Percentiles rank a stretch among this genome's conserved stretches.
phyloP scores from a whole-genome alignment of 495 filamentous ascomycete species.

The Platismatia glauca region DNA sequence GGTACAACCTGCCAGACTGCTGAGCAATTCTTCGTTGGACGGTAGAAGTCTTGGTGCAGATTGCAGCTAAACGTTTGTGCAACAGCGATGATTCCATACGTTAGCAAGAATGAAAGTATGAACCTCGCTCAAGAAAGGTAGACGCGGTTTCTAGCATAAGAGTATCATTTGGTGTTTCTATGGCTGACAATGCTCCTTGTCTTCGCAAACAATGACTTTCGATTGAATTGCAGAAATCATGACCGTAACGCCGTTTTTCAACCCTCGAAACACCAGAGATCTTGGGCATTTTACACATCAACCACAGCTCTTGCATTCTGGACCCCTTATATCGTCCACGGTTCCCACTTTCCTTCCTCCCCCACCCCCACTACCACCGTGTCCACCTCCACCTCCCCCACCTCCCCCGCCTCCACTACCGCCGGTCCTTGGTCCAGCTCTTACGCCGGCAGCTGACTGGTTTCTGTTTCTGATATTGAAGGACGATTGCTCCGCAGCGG shows the following conservation, averaged over 20 bases:
- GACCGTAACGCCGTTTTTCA: neutral
- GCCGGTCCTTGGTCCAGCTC: conserved; percentile 1
- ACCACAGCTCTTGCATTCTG: conserved; percentile 27
- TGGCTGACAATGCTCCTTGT: neutral
- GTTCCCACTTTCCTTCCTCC: conserved; percentile 25
- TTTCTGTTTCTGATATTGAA: conserved; percentile 22
- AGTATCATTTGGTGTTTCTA: neutral
- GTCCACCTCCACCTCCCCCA: conserved; percentile 21
- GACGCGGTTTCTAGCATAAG: neutral
- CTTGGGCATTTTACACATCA: neutral
- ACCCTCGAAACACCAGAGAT: neutral
- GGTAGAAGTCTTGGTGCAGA: neutral
- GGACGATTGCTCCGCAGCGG: conserved; percentile 23
- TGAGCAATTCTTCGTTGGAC: neutral
- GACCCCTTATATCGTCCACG: conserved; percentile 27
- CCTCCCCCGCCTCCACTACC: conserved; percentile 23
- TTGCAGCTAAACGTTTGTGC: neutral
- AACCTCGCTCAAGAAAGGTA: neutral
- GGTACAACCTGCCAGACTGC: neutral
- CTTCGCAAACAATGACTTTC: too few species aligned
- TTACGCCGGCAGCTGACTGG: conserved; percentile 14
- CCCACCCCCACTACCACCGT: conserved; percentile 18
- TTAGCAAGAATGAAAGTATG: neutral
- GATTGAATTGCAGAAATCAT: neutral
- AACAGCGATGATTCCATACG: neutral